Evolutionary conservation across 108 stramenopile genomes (phyloP), one percentile per base, ranked within the genome.

Genomic region (Phaeodactylum tricornutum): DNA sequence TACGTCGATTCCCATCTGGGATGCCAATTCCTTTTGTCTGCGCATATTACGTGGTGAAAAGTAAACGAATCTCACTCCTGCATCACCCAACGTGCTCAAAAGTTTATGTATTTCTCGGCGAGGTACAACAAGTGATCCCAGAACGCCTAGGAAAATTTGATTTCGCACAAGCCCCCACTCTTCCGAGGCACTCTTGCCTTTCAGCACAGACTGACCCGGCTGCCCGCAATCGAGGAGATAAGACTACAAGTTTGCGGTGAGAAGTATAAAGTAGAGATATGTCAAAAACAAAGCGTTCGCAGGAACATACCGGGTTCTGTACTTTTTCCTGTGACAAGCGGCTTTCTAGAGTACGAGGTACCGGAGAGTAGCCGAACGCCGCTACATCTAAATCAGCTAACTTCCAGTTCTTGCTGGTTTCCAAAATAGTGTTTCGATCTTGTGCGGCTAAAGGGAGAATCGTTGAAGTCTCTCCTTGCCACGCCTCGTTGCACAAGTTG

Each of bases 21-120:
- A 64, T 0, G 90, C 90, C n/a, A 94, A 47, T 33, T 90, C 86
- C 67, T 98, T 97, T 35, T 91, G 91, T n/a, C 95, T 66, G 11
- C 95, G 71, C 97, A 98, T 98, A 61, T 98, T 98, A 41, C 95
- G 67, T 4, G 97, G 94, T 12, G 86, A 87, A 56, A 98, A 96
- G 47, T 95, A 98, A 8, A 98, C 92, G 67, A 94, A 98, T 26
- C 97, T 80, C 12, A 98, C 92, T 7, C 95, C 95, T 9, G 97
- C 85, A 45, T 82, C 75, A 44, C 64, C 66, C 30, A 92, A 77
- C 3, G 79, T 75, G 25, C 80, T 68, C 26, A 95, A 71, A 2
- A 95, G 54, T 8, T 66, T 67, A 44, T 87, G 82, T 38, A 96
- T 93, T 66, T 94, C 91, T 29, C 81, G 69, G n/a, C 93, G 52